These are phyloP conservation scores for Zalaria obscura DNA, from an alignment of 2,329 filamentous ascomycete genomes.

Conservation along the genomic window DNA sequence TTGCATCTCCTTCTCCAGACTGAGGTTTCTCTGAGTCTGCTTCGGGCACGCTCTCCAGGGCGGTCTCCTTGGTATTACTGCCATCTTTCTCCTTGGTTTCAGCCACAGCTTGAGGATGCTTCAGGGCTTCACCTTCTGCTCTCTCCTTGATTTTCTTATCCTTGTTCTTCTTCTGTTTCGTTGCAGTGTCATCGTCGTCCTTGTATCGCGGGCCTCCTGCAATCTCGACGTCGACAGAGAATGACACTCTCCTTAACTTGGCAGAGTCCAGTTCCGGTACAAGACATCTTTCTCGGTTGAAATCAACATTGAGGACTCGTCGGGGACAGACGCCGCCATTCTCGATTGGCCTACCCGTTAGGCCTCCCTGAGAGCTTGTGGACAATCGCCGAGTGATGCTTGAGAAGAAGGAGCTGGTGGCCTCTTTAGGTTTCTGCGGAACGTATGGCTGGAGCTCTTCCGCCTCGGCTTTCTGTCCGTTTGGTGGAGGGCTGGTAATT, in stretches of 20 bases:
- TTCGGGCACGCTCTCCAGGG: slow-evolving; percentile 10
- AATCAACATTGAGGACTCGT: slow-evolving; percentile 72
- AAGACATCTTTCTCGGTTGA: slow-evolving; percentile 60
- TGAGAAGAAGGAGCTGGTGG: slow-evolving; percentile 60
- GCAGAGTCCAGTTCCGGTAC: slow-evolving; percentile 66
- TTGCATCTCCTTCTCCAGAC: slow-evolving; percentile 11
- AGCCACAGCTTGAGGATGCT: slow-evolving; percentile 43
- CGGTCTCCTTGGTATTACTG: slow-evolving; percentile 21
- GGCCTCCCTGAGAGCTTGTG: slow-evolving; percentile 34
- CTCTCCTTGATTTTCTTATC: slow-evolving; percentile 49
- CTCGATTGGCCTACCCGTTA: slow-evolving; percentile 35
- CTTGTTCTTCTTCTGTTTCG: slow-evolving; percentile 45
- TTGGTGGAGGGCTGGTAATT: slow-evolving; percentile 34
- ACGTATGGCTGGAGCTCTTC: slow-evolving; percentile 45
- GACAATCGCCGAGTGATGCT: slow-evolving; percentile 73
- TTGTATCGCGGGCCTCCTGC: slow-evolving; percentile 69
- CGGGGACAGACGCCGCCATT: slow-evolving; percentile 65
- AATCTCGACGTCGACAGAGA: slow-evolving; percentile 95
- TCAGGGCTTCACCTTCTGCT: slow-evolving; percentile 60
- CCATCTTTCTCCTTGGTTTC: slow-evolving; percentile 41
- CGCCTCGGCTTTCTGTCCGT: slow-evolving; percentile 33
- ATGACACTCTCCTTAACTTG: slow-evolving; percentile 77
- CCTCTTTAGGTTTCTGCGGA: slow-evolving; percentile 55
- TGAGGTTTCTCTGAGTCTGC: slow-evolving; percentile 14
- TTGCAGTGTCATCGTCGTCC: slow-evolving; percentile 30